Conservation (phyloP, 208 protist species). For the Novymonas esmeraldas region DNA sequence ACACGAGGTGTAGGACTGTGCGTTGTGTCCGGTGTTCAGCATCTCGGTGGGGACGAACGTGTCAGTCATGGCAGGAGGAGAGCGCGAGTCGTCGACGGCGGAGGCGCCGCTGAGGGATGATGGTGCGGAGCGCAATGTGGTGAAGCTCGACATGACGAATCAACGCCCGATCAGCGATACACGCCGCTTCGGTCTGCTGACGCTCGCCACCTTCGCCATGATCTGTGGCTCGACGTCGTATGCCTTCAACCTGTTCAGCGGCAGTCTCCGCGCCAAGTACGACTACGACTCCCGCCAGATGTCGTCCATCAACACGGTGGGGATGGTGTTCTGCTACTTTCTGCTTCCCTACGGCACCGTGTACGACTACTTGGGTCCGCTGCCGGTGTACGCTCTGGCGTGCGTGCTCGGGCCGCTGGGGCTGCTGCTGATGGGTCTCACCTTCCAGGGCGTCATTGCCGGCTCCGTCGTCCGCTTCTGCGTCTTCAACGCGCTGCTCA, state of each 20-base stretch:
- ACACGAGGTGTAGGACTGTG: too few species aligned
- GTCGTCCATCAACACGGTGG: constrained; percentile 54
- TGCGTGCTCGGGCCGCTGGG: constrained; percentile 35
- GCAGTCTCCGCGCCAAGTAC: constrained; percentile 35
- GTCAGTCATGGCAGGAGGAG: neutral
- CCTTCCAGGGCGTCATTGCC: constrained; percentile 46
- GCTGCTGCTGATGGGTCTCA: constrained; percentile 44
- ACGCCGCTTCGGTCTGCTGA: constrained; percentile 43
- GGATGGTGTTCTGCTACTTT: constrained; percentile 45
- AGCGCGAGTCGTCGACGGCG: neutral
- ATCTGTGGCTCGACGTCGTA: constrained; percentile 57
- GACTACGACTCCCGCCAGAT: constrained; percentile 49
- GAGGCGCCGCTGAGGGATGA: neutral
- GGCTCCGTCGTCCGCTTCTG: constrained; percentile 36
- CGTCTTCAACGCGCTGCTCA: constrained; percentile 48
- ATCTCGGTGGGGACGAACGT: neutral
- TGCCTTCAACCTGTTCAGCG: constrained; percentile 66
- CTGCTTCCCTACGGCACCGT: constrained; percentile 48
- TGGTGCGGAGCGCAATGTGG: constrained; percentile 11
- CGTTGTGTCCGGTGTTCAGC: too few species aligned
- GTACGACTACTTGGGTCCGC: constrained; percentile 63
- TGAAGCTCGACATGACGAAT: constrained; percentile 12
- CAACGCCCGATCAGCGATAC: constrained; percentile 44
- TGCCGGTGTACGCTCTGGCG: constrained; percentile 38
- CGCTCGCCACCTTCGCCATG: constrained; percentile 35